Evolutionary conservation across 192 early-diverging fungal genomes (phyloP).

Genomic region (Rhizophagus clarus): DNA sequence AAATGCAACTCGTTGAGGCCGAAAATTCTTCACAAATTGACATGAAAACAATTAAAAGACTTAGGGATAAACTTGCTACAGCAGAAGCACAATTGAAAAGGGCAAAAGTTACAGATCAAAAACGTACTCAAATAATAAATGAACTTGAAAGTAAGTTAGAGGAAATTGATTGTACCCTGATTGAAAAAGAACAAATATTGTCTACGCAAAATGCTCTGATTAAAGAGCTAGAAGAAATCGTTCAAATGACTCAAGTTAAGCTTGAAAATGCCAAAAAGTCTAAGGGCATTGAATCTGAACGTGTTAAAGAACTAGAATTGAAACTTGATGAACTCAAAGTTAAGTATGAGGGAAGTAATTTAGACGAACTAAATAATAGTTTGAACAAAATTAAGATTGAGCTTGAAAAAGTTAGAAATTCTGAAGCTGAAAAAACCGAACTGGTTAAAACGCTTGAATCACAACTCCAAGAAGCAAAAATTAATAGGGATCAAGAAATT

Average conservation of each 20-base stretch:
- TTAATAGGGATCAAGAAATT: not conserved
- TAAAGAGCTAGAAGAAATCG: not conserved
- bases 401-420: not conserved
- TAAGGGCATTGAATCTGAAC: not conserved
- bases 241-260: not conserved
- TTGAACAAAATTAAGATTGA: not conserved
- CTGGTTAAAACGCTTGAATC: not conserved
- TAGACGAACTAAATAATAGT: not conserved
- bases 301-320: not conserved
- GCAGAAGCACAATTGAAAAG: not conserved
- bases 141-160: constrained; percentile 8
- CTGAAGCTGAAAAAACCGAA: not conserved
- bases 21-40: not conserved
- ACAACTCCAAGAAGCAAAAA: not conserved
- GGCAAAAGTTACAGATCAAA: constrained; percentile 7
- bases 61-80: not conserved
- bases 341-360: not conserved
- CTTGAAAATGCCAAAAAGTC: constrained; percentile 4
- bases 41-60: not conserved
- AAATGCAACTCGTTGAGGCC: not conserved
- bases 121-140: not conserved
- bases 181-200: constrained; percentile 20
- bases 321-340: not conserved
- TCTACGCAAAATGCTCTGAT: not conserved
- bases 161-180: not conserved